phyloP scores from a whole-genome alignment of 805 yeast species.

The Candida orba region DNA sequence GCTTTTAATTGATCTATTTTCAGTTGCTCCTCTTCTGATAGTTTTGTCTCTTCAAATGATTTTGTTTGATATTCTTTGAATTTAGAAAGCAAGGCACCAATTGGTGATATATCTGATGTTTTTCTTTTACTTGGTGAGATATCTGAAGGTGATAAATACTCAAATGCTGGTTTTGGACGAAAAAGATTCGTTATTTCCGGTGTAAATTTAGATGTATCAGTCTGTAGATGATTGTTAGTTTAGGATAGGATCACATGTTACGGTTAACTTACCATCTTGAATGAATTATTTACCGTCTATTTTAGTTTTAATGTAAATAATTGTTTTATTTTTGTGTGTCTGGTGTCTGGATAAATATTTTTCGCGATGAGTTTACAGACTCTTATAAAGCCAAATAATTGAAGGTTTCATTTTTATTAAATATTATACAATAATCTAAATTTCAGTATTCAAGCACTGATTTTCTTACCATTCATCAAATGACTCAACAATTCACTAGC shows the following conservation, averaged over 20 bases:
- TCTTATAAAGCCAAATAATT: background rate
- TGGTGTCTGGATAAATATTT: too few species aligned
- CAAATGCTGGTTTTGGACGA: conserved; percentile 24
- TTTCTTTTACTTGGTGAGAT: conserved; percentile 11
- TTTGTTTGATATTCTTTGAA: conserved; percentile 25
- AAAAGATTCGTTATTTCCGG: conserved; percentile 35
- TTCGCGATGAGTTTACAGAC: background rate
- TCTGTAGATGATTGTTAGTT: conserved; percentile 6
- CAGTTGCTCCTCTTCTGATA: conserved; percentile 23
- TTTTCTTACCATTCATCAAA: conserved; percentile 70
- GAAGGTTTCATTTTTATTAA: background rate
- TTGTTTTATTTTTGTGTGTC: too few species aligned
- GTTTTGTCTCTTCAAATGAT: conserved; percentile 10
- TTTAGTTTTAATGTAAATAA: too few species aligned
- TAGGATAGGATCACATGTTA: background rate
- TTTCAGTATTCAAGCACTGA: conserved; percentile 21
- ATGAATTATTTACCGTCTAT: too few species aligned
- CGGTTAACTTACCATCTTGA: background rate
- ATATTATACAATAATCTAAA: too few species aligned
- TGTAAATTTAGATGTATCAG: conserved; percentile 30
- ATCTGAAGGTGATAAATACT: conserved; percentile 16
- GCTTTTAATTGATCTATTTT: conserved; percentile 24
- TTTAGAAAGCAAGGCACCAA: conserved; percentile 15
- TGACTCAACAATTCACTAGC: conserved; percentile 80
- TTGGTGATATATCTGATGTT: conserved; percentile 15